These are phyloP conservation scores for Eustoma russellianum DNA, from an alignment of 257 asterid genomes.

Conservation along the genomic window DNA sequence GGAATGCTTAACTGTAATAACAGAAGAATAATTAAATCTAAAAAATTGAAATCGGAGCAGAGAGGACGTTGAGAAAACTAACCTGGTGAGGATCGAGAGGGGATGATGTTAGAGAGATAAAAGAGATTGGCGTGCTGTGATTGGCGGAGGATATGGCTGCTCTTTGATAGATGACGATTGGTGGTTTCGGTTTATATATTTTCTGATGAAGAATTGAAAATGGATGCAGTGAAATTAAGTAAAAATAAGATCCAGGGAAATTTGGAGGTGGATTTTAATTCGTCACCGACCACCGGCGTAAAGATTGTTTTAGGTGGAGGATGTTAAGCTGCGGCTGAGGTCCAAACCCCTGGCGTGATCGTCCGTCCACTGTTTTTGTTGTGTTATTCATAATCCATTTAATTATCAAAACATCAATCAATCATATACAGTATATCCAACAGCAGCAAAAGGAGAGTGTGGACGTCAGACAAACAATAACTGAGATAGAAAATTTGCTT, in stretches of 20 bases:
- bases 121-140: not conserved
- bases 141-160: not conserved
- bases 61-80: constrained; percentile 6
- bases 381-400: too few relatives aligned
- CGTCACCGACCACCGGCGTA: not conserved
- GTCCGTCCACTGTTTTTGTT: too few relatives aligned
- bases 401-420: too few relatives aligned
- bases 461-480: too few relatives aligned
- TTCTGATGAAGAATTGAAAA: too few relatives aligned
- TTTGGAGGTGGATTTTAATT: constrained; percentile 3
- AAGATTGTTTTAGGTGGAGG: too few relatives aligned
- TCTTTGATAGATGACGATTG: too few relatives aligned
- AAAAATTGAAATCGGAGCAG: not conserved
- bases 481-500: too few relatives aligned
- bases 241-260: not conserved
- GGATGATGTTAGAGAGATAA: not conserved
- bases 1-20: constrained; percentile 26
- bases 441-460: too few relatives aligned
- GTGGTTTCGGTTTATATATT: not conserved
- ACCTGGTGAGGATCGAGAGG: constrained; percentile 10
- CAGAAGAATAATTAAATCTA: constrained; percentile 1
- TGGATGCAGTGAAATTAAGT: not conserved
- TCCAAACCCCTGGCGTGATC: too few relatives aligned
- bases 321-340: too few relatives aligned
- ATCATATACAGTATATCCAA: too few relatives aligned